These are phyloP conservation scores for Spizellomyces sp. DNA, from an alignment of 192 early-diverging fungal species.

Conservation along the genomic window DNA sequence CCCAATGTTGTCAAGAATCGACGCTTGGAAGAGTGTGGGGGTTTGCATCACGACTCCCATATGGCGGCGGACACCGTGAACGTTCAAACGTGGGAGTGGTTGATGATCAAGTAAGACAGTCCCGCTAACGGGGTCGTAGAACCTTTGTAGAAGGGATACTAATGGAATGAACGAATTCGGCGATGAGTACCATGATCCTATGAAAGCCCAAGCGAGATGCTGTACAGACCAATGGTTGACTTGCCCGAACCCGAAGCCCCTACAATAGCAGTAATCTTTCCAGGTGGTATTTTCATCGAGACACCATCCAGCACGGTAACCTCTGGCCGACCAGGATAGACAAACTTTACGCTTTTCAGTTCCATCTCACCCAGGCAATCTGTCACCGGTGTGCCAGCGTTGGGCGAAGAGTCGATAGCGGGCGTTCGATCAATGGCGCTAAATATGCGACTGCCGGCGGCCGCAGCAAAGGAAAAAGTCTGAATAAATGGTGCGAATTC, in stretches of 20 bases:
- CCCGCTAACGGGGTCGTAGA: slow-evolving; percentile 56
- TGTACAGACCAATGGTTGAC: slow-evolving; percentile 41
- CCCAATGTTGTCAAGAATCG: slow-evolving; percentile 46
- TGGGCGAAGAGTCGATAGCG: slow-evolving; percentile 1
- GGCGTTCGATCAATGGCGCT: slow-evolving; percentile 8
- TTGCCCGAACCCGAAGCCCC: slow-evolving; percentile 80
- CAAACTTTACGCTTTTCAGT: slow-evolving; percentile 49
- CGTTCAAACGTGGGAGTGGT: slow-evolving; percentile 48
- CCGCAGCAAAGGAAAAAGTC: slow-evolving; percentile 45
- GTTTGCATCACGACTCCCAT: slow-evolving; percentile 83
- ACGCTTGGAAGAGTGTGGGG: slow-evolving; percentile 70
- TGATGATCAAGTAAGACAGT: slow-evolving; percentile 49
- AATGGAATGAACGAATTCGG: neutral
- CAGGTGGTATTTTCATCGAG: slow-evolving; percentile 48
- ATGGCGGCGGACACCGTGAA: slow-evolving; percentile 71
- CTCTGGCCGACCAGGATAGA: slow-evolving; percentile 76
- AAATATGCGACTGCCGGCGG: slow-evolving; percentile 1
- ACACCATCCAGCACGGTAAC: slow-evolving; percentile 49
- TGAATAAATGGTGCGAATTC: slow-evolving; percentile 22
- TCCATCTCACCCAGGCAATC: slow-evolving; percentile 51
- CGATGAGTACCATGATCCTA: no score
- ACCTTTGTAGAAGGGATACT: slow-evolving; percentile 72
- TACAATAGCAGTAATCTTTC: slow-evolving; percentile 79
- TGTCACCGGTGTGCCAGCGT: slow-evolving; percentile 16
- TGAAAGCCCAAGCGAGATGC: neutral